Evolutionary conservation across 768 basidiomycete species (phyloP), one percentile per base, ranked within the genome.

Genomic region (Mycena maculata): DNA sequence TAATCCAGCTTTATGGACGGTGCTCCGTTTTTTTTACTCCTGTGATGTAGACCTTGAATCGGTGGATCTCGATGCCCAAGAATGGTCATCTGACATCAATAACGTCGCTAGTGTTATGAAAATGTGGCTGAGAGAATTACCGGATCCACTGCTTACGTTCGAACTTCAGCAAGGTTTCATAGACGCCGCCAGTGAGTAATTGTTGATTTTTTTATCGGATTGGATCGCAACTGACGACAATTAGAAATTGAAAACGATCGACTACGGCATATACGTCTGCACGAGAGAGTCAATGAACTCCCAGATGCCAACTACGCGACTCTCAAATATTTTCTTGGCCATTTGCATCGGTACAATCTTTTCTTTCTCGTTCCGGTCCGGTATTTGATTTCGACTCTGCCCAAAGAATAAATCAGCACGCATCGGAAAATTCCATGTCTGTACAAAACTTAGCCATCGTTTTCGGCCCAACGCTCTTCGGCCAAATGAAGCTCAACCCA

Each of bases 231-330:
- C 49, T 28, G 22, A 62, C 38, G 4, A 52, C 49, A 48, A 59
- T 18, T 72, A 96, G 92, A 90, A 76, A 93, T 93, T 68, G 98
- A 99, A 60, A 98, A 97, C 74, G 96, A 98, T 71, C 89, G 97
- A 55, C 82, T 99, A 70, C 88, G 97, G 65, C 97, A 99, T 74
- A 99, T 99, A 69, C 89, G 96, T 54, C 81, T 99, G 57, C 98
- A 99, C 74, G 98, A 99, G 76, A 90, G 96, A 49, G 96, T 99
- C 49, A 99, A 99, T 74, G 97, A 98, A 71, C 85, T 99, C 58
- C 97, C 98, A 15, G 98, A 99, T 80, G 88, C 98, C n/a, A 98
- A 99, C 78, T 99, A 99, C 74, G 94, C 98, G 2, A 97, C 97
- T 1, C 84, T 99, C 55, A 98, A 99, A 76, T 98, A 87, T 78